Evolutionary conservation across 305 asterid species (phyloP), one percentile per base, ranked within the genome.

Genomic region (Fraxinus dipetala): DNA sequence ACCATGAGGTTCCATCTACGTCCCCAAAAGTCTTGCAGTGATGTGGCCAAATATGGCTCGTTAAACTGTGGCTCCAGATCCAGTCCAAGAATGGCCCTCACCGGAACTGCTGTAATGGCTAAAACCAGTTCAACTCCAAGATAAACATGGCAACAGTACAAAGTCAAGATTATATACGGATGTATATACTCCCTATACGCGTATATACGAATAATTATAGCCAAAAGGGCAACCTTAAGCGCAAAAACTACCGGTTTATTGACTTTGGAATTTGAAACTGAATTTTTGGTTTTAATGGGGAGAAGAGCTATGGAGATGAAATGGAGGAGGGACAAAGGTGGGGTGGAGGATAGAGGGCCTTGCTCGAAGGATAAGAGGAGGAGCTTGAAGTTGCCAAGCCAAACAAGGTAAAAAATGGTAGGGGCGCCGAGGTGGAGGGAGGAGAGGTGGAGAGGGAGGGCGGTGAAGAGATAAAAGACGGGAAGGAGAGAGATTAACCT

Each of bases 1-100:
- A 88, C 95, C 88, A 86, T 82, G 26, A 92, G 90, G 67, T 93
- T 92, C 98, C 98, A 93, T 80, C 98, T 79, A 2, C 87, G 89
- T 13, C 96, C 95, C 97, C 97, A 91, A 35, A 89, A 91, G 16
- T 93, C 96, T 5, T 90, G 97, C 5, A 93, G 90, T 20, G 97
- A 93, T 1, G 95, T 89, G 32, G 97, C 83, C 0, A 91, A 36
- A 77, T 90, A 90, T 76, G 96, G 97, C 85, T 90, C 93, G 79
- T 91, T 59, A 85, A 90, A 93, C 74, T 88, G 97, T n/a, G 89
- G 89, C 79, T 87, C 93, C 13, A 91, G 43, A 11, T 91, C 93
- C 78, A 87, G 6, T 24, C 98, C 98, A 2, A 90, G 75, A 13
- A 72, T 38, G 28, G 89, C 88, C 35, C 90, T 87, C 38, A 84